Base-by-base conservation (phyloP, 1,284 basidiomycete species). In the Puccinia brachypodii region DNA sequence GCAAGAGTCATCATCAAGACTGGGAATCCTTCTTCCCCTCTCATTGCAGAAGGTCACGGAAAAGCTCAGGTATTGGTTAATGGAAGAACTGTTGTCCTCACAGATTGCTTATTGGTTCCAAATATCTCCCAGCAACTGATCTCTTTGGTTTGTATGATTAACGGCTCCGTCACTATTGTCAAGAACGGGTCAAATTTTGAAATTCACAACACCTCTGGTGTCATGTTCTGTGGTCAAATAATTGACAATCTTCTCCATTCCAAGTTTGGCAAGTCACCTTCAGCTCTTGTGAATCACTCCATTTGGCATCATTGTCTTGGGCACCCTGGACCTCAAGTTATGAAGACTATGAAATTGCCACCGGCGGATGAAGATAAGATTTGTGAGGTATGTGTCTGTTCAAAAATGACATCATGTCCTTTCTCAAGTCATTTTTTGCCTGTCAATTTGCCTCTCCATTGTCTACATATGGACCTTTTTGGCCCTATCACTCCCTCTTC, bases 381-480 rank as follows among this genome's bases (percentile, higher is more conserved):
- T 44, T 69, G 66, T 16, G n/a, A 69, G n/a, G 66, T 69, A n/a
- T 69, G 36, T 69, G 19, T 1, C 22, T 42, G 36, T 42, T 69
- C 38, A 1, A 69, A 69, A 22, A 42, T 69, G 38, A 69, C 66
- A 33, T 13, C 11, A 4, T 40, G n/a, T 13, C 72, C 47, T 33
- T 74, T 58, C 28, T 16, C 42, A 22, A 22, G 53, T 36, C 72
- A 74, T 38, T 74, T 74, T 31, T 3, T 3, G 8, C 25, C 3
- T 7, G 50, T n/a, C 0, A 8, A 2, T 38, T 14, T 0, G 14
- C 50, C 47, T 38, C 31, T 74, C 1, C 2, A 74, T 22, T 1
- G 7, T 2, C 8, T 74, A 1, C 72, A 74, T 40, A 22, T 58
- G 31, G 72, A 58, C 40, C 50, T 74, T 0, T 47, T 74, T 1